These are phyloP conservation scores for Galerina marginata DNA, from an alignment of 768 basidiomycete genomes.

Conservation along the genomic window DNA sequence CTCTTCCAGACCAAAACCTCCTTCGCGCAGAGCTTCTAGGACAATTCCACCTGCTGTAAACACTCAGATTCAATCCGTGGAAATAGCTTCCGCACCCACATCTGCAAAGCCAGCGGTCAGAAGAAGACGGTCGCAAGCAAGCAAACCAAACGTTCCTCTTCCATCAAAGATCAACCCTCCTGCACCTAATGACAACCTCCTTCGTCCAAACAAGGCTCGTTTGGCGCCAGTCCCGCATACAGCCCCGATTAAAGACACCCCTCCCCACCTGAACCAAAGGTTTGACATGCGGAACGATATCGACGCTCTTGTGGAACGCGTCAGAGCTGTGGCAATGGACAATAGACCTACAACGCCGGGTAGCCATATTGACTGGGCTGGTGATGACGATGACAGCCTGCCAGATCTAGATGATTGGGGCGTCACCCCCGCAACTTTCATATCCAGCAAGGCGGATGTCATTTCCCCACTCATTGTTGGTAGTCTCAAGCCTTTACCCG, in stretches of 20 bases:
- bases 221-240: slow-evolving; percentile 39
- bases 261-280: slow-evolving; percentile 55
- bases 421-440: slow-evolving; percentile 49
- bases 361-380: slow-evolving; percentile 89
- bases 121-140: slow-evolving; percentile 53
- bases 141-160: slow-evolving; percentile 30
- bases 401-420: slow-evolving; percentile 91
- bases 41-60: slow-evolving; percentile 33
- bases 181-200: slow-evolving; percentile 37
- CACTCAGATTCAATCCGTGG: slow-evolving; percentile 25
- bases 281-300: slow-evolving; percentile 67
- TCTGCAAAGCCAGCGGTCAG: slow-evolving; percentile 51
- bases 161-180: slow-evolving; percentile 39
- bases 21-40: slow-evolving; percentile 41
- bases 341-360: slow-evolving; percentile 72
- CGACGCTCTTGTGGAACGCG: slow-evolving; percentile 79
- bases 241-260: slow-evolving; percentile 57
- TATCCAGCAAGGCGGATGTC: slow-evolving; percentile 39
- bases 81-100: slow-evolving; percentile 27
- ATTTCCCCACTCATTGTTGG: slow-evolving; percentile 76
- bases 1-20: slow-evolving; percentile 32
- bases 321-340: slow-evolving; percentile 75
- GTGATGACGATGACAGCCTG: slow-evolving; percentile 82
- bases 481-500: slow-evolving; percentile 64
- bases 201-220: slow-evolving; percentile 37